Evolutionary conservation across 805 yeast species (phyloP).

Genomic region (Teunomyces pallodes): DNA sequence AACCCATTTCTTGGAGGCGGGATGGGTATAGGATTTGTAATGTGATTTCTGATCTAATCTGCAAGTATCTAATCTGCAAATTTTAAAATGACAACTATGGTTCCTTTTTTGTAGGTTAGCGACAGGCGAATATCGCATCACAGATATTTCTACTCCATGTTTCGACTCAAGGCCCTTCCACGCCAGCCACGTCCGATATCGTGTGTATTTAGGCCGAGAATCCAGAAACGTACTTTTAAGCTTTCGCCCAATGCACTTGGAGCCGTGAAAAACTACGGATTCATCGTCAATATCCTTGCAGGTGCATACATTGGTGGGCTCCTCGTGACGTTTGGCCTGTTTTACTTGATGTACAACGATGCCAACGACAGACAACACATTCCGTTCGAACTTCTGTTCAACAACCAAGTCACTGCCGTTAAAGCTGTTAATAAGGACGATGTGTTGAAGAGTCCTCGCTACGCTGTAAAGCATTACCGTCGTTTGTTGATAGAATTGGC

Average conservation of each 20-base stretch:
- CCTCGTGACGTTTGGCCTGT: slow-evolving; percentile 36
- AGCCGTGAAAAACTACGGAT: slow-evolving; percentile 27
- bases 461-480: slow-evolving; percentile 43
- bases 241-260: slow-evolving; percentile 18
- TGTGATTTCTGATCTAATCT: too few relatives aligned
- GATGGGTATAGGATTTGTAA: background rate
- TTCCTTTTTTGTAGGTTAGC: background rate
- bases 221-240: slow-evolving; percentile 7
- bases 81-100: background rate
- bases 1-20: background rate
- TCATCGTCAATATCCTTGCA: slow-evolving; percentile 34
- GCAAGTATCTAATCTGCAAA: background rate
- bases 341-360: slow-evolving; percentile 38
- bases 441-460: slow-evolving; percentile 38
- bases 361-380: slow-evolving; percentile 39
- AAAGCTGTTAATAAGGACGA: slow-evolving; percentile 46
- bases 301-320: slow-evolving; percentile 45
- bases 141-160: background rate
- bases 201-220: background rate
- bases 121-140: too few relatives aligned
- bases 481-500: slow-evolving; percentile 36
- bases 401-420: slow-evolving; percentile 34
- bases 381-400: slow-evolving; percentile 36
- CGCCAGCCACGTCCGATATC: background rate
- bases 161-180: background rate